Percentiles rank a stretch among this genome's conserved stretches.
These are phyloP conservation scores for Acanthamoeba polyphaga DNA, from an alignment of 208 protist genomes.

Conservation along the genomic window DNA sequence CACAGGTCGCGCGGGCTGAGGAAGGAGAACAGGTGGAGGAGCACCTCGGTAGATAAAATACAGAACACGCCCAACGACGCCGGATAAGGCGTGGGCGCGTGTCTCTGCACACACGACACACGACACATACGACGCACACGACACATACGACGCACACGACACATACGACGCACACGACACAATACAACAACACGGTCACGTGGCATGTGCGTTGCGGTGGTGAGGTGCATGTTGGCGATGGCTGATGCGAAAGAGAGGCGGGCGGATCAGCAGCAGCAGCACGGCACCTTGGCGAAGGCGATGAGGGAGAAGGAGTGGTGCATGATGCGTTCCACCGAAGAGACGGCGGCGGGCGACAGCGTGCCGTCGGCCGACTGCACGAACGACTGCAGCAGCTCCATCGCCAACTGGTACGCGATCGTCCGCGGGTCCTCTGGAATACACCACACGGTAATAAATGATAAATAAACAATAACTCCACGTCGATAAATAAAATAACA, in stretches of 20 bases:
- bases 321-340: constrained; percentile 46
- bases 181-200: neutral
- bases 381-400: constrained; percentile 51
- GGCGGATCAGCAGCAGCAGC: no score
- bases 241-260: no score
- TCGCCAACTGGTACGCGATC: constrained; percentile 28
- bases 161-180: neutral
- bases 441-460: neutral
- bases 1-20: constrained; percentile 52
- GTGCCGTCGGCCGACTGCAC: constrained; percentile 21
- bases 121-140: neutral
- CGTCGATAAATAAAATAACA: no score
- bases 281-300: constrained; percentile 42
- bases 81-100: constrained; percentile 29
- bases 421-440: constrained; percentile 28
- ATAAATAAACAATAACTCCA: neutral
- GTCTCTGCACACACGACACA: neutral
- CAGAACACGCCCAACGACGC: constrained; percentile 41
- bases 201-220: no score
- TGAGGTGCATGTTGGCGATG: no score
- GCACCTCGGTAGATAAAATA: constrained; percentile 30
- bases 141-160: neutral
- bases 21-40: constrained; percentile 65
- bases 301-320: constrained; percentile 42
- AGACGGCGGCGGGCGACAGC: constrained; percentile 5